Evolutionary conservation across 2,329 filamentous ascomycete species (phyloP).

Genomic region (Pseudophaeomoniella oleicola): DNA sequence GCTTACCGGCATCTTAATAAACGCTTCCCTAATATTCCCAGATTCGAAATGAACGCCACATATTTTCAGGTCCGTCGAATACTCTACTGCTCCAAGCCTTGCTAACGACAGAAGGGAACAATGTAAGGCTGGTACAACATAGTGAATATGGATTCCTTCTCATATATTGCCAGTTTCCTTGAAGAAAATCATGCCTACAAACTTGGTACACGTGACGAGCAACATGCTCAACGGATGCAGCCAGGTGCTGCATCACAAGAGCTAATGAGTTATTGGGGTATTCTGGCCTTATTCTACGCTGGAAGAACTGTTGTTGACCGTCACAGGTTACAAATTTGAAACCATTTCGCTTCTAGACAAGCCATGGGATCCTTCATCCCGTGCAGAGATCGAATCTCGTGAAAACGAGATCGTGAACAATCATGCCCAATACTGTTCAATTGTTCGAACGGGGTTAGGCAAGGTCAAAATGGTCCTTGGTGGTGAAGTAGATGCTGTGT

Average conservation of each 20-base stretch:
- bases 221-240: constrained; percentile 35
- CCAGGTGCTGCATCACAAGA: constrained; percentile 51
- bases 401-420: constrained; percentile 65
- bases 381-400: constrained; percentile 66
- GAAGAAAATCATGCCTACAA: constrained; percentile 78
- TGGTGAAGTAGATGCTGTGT: constrained; percentile 88
- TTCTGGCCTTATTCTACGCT: constrained; percentile 5
- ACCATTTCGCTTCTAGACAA: constrained; percentile 61
- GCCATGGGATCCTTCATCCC: constrained; percentile 57
- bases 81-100: background rate
- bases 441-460: constrained; percentile 79
- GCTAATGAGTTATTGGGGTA: constrained; percentile 88
- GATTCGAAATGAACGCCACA: constrained; percentile 94
- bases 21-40: constrained; percentile 21
- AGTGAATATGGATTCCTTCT: background rate
- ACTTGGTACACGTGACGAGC: constrained; percentile 42
- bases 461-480: constrained; percentile 62
- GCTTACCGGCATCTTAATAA: constrained; percentile 1
- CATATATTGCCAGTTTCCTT: constrained; percentile 50
- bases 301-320: background rate
- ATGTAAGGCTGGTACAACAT: background rate
- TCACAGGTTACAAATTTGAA: constrained; percentile 87
- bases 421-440: constrained; percentile 86
- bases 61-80: constrained; percentile 56
- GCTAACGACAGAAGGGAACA: background rate